Evolutionary conservation across 73 alveolate species (phyloP), one percentile per base, ranked within the genome.

Genomic region (Symbiodinium natans): DNA sequence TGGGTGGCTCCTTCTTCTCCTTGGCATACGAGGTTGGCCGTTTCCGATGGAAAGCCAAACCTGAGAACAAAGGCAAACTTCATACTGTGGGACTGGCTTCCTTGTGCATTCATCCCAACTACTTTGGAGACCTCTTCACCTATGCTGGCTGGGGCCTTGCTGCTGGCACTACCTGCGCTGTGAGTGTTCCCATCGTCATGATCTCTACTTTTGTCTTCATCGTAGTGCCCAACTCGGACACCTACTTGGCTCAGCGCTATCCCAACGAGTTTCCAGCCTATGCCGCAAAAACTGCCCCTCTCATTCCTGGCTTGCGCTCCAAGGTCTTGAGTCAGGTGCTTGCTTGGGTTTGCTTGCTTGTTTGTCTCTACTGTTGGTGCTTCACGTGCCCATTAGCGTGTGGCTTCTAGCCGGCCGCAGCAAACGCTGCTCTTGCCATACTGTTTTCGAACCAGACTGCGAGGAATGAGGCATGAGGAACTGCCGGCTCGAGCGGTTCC

Each of bases 71-170:
- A 23, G 86, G 86, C 46, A 75, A 75, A n/a, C 86, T 75, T 3
- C 86, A 75, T 46, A 75, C 86, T 3, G 46, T n/a, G 19, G 86
- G 86, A 27, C 86, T 75, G 33, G 86, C 86, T 33, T 6, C 52
- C 86, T 75, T 27, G 86, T n/a, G 41, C 86, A 75, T 75, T 25
- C 86, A 75, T 33, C 86, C 86, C 7, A 75, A 75, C 86, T 75
- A 75, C 46, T 36, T 75, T 36, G 86, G 86, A n/a, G 86, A 75
- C 46, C 86, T 75, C 46, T 75, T 75, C 46, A 75, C 86, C 25
- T 75, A 75, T n/a, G 33, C 52, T 10, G 86, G 86, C 46, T 75
- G 86, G 86, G 86, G 52, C 7, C 41, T 75, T 9, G 86, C 46
- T 15, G 41, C 46, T 31, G 86, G 86, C 27, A 75, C 86, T 75